Evolutionary conservation across 441 rosid genomes (phyloP).

Genomic region (Adansonia gregorii): DNA sequence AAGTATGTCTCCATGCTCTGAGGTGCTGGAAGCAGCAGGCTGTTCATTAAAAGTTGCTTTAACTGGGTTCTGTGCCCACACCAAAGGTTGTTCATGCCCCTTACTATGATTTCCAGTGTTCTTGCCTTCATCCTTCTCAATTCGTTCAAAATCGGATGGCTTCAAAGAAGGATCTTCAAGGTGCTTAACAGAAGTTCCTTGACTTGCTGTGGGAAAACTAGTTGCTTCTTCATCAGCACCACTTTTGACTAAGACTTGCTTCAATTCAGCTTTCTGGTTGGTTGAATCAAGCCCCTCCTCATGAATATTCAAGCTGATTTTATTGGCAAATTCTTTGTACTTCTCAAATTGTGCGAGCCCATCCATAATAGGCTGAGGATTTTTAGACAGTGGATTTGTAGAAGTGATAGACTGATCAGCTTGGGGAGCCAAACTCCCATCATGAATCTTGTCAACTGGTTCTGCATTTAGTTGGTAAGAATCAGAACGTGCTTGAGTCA

Average conservation of each 20-base stretch:
- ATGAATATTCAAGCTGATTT: constrained; percentile 28
- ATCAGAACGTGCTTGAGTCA: constrained; percentile 52
- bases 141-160: constrained; percentile 37
- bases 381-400: constrained; percentile 43
- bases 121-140: constrained; percentile 33
- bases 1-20: constrained; percentile 62
- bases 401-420: constrained; percentile 45
- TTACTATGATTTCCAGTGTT: constrained; percentile 37
- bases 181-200: constrained; percentile 39
- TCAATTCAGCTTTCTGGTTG: constrained; percentile 35
- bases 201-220: constrained; percentile 38
- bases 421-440: constrained; percentile 48
- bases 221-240: constrained; percentile 32
- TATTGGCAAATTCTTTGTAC: constrained; percentile 44
- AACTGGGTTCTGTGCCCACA: constrained; percentile 38
- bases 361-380: constrained; percentile 49
- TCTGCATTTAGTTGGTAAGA: constrained; percentile 50
- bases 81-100: constrained; percentile 46
- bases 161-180: constrained; percentile 37
- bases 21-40: constrained; percentile 32
- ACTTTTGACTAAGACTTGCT: constrained; percentile 21
- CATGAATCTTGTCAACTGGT: constrained; percentile 54
- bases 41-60: constrained; percentile 45
- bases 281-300: constrained; percentile 35
- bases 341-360: constrained; percentile 50